Base-by-base conservation (phyloP, 257 asterid species). In the Solanum ossicruentum region DNA sequence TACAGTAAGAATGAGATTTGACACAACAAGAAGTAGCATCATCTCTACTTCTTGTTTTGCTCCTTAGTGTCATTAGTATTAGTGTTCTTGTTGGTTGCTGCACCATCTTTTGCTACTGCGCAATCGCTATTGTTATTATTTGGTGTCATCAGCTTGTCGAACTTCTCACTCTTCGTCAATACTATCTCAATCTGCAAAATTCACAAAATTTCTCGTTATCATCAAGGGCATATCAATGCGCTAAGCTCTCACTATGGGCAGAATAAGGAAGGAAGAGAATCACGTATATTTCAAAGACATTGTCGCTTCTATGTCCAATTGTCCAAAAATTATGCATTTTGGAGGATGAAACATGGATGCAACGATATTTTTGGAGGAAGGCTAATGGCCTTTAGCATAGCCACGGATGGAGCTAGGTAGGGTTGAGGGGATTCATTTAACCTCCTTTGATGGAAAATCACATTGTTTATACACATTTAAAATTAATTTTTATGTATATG, bases 111-210 rank as follows among this genome's bases (percentile, higher is more conserved):
- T 66, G 85, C 85, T 66, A 43, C 67, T 65, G 80, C 67, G 28
- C 28, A 26, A 10, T 78, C 66, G 28, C 83, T 54, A 28, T 83
- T 83, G 7, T 51, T 65, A 56, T 85, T 89, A 69, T 69, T 85
- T 18, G 91, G 87, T 43, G 86, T 89, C 93, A 92, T 92, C 84
- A 93, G 85, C n/a, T 88, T 71, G 26, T 95, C 99, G 54, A 95
- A 95, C 56, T 93, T 95, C 57, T 95, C 99, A 0, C 95, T 92
- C 89, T 95, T 95, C 86, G 91, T 95, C 82, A 94, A 89, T 87
- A 94, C 93, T 21, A 95, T 95, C 88, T 94, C 98, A 45, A 95
- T 95, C 95, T 91, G 84, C 55, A 73, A 49, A 49, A 80, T 77
- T 84, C 60, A 88, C 8, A 10, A 20, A 85, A 70, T 10, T 41